phyloP scores from a whole-genome alignment of 371 early-diverging fungal species.

The Syncephalastrum racemosum region DNA sequence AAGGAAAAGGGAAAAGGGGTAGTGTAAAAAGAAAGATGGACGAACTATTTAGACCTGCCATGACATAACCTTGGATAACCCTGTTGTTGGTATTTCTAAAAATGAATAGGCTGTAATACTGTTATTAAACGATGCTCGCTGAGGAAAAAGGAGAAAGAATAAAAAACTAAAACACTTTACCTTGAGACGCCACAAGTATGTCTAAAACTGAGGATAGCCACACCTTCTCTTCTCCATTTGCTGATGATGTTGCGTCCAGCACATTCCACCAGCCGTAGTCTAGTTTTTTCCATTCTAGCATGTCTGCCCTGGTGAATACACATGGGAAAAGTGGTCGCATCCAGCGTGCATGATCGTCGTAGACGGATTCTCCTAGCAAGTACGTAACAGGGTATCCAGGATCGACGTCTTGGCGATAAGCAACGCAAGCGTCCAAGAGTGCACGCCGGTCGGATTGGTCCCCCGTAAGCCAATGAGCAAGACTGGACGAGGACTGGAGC shows the following conservation, averaged over 20 bases:
- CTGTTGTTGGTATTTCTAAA: constrained; percentile 27
- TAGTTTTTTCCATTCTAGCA: constrained; percentile 13
- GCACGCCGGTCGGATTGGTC: constrained; percentile 3
- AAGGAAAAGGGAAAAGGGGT: neutral
- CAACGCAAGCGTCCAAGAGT: constrained; percentile 24
- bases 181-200: constrained; percentile 25
- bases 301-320: constrained; percentile 27
- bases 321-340: constrained; percentile 22
- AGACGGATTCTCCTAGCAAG: constrained; percentile 4
- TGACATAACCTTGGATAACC: constrained; percentile 17
- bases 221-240: constrained; percentile 13
- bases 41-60: constrained; percentile 14
- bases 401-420: constrained; percentile 21
- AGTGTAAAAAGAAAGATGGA: no score
- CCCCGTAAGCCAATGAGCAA: constrained; percentile 1
- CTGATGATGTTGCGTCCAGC: constrained; percentile 11
- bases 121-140: no score
- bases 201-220: constrained; percentile 25
- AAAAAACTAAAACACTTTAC: constrained; percentile 10
- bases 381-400: constrained; percentile 23
- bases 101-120: constrained; percentile 22
- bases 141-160: no score
- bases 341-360: constrained; percentile 1
- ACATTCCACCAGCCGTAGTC: constrained; percentile 2
- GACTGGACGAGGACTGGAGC: constrained; percentile 17